Evolutionary conservation across 352 stramenopile genomes (phyloP).

Genomic region (Phytophthora meadii): DNA sequence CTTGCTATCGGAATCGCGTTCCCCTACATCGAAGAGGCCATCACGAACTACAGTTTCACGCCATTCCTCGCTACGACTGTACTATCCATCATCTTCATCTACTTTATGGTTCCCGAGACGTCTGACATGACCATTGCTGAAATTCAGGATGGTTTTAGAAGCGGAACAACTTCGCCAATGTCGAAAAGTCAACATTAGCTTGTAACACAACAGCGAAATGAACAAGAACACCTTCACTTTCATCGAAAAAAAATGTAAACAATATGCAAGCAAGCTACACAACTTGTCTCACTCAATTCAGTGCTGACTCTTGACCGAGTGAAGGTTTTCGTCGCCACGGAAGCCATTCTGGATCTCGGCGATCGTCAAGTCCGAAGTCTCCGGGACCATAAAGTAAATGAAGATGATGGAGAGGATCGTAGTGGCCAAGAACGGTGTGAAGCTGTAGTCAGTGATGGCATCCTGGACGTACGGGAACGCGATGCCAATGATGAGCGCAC

Average conservation of each 20-base stretch:
- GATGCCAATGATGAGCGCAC: conserved; percentile 56
- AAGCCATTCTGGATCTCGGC: conserved; percentile 63
- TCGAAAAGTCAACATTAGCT: not conserved
- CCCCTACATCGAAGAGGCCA: conserved; percentile 58
- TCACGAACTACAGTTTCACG: conserved; percentile 55
- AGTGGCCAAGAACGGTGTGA: conserved; percentile 54
- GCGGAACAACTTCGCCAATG: not conserved
- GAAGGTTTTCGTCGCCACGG: conserved; percentile 19
- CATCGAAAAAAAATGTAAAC: not conserved
- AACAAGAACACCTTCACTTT: not conserved
- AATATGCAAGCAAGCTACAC: conserved; percentile 2
- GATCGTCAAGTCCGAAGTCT: conserved; percentile 63
- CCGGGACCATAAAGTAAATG: conserved; percentile 54
- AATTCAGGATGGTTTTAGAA: conserved; percentile 56
- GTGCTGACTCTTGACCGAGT: conserved; percentile 31
- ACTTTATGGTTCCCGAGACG: conserved; percentile 67
- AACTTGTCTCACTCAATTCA: conserved; percentile 2
- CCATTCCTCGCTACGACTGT: conserved; percentile 54
- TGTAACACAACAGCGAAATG: not conserved
- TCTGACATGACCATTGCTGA: conserved; percentile 64
- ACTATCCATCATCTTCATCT: conserved; percentile 48
- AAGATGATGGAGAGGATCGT: conserved; percentile 40
- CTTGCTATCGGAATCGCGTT: conserved; percentile 58
- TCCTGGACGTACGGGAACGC: conserved; percentile 59
- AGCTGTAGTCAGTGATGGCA: conserved; percentile 48